Conservation (phyloP, 306 rosid species). For the Pachyrhizus erosus region DNA sequence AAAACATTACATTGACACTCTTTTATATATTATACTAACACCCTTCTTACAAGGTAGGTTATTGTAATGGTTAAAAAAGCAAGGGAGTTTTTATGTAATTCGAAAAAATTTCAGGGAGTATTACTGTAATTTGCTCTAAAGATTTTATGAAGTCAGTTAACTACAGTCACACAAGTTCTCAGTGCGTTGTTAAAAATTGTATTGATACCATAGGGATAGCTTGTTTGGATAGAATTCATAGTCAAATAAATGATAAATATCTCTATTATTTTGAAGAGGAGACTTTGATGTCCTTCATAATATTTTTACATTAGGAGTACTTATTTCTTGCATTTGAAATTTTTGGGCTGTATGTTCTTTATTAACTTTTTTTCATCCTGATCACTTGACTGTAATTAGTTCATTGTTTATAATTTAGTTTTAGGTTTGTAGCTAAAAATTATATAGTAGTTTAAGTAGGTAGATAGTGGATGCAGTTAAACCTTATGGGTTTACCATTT, state of each 20-base stretch:
- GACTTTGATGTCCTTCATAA: not conserved
- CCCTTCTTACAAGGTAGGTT: too few relatives aligned
- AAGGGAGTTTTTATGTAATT: too few relatives aligned
- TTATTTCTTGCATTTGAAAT: conserved; percentile 18
- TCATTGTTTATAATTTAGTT: not conserved
- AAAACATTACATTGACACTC: too few relatives aligned
- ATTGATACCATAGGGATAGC: not conserved
- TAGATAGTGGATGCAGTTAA: conserved; percentile 34
- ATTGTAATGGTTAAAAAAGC: too few relatives aligned
- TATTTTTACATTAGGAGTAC: not conserved
- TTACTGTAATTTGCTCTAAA: too few relatives aligned
- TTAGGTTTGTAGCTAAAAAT: conserved; percentile 18
- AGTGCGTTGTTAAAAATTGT: not conserved
- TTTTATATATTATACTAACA: too few relatives aligned
- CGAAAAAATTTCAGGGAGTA: too few relatives aligned
- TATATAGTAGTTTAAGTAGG: conserved; percentile 31
- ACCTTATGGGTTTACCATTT: conserved; percentile 28
- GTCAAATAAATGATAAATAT: conserved; percentile 3
- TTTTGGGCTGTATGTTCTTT: conserved; percentile 25
- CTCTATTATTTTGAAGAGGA: conserved; percentile 20
- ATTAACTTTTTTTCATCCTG: not conserved
- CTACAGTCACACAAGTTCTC: not conserved
- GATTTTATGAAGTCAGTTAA: conserved; percentile 26
- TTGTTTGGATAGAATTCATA: not conserved
- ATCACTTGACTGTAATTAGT: not conserved